These are phyloP conservation scores for Cladophialophora psammophila DNA, from an alignment of 2,329 filamentous ascomycete genomes.

Conservation along the genomic window DNA sequence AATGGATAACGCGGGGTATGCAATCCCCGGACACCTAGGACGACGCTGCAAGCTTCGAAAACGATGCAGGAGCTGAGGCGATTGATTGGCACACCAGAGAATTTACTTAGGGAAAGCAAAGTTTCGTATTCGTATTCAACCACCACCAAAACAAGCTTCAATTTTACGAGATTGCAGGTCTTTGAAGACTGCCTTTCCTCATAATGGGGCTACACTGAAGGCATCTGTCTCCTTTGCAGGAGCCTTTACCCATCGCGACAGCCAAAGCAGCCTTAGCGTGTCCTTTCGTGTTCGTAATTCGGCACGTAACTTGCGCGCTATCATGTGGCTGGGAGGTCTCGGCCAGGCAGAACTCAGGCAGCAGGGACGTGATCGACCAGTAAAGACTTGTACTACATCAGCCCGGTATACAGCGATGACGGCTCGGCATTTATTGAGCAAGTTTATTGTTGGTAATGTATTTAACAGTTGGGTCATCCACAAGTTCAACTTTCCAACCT, in stretches of 20 bases:
- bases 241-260: not conserved
- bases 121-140: not conserved
- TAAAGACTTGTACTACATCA: not conserved
- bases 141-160: not conserved
- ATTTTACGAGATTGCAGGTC: not conserved
- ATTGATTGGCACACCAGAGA: too few relatives aligned
- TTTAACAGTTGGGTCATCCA: too few relatives aligned
- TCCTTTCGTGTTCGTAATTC: not conserved
- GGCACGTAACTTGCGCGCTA: not conserved
- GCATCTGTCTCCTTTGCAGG: not conserved
- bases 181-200: not conserved
- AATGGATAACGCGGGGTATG: too few relatives aligned
- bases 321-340: not conserved
- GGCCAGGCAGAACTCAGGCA: not conserved
- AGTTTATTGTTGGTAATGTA: too few relatives aligned
- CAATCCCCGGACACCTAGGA: too few relatives aligned
- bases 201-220: not conserved
- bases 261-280: not conserved
- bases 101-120: too few relatives aligned
- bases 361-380: not conserved
- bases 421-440: too few relatives aligned
- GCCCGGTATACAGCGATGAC: too few relatives aligned
- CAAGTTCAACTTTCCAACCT: too few relatives aligned
- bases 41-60: too few relatives aligned
- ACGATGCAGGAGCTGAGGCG: too few relatives aligned